These are phyloP conservation scores for Suillus ampliporus DNA, from an alignment of 768 basidiomycete genomes.

Conservation along the genomic window DNA sequence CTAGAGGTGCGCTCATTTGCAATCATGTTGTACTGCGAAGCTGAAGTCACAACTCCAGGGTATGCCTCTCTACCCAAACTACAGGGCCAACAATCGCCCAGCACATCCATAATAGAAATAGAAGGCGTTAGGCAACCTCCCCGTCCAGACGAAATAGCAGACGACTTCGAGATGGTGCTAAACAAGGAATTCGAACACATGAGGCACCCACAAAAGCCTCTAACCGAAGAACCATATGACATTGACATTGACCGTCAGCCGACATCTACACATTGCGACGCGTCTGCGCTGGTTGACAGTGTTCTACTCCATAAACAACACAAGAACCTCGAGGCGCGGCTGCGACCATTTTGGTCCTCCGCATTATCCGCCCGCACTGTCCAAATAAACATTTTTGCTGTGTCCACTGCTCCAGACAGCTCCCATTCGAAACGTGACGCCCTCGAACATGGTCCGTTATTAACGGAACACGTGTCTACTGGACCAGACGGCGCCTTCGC, in stretches of 20 bases:
- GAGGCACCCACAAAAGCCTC: conserved; percentile 17
- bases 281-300: conserved; percentile 11
- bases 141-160: conserved; percentile 61
- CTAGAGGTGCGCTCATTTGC: conserved; percentile 59
- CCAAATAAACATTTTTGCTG: conserved; percentile 63
- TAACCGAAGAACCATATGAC: conserved; percentile 9
- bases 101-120: conserved; percentile 30
- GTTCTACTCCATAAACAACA: conserved; percentile 60
- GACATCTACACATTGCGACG: conserved; percentile 24
- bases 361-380: conserved; percentile 68
- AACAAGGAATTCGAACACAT: conserved; percentile 51
- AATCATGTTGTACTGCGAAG: conserved; percentile 3
- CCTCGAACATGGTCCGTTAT: conserved; percentile 51
- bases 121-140: conserved; percentile 57
- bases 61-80: conserved; percentile 78
- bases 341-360: conserved; percentile 83
- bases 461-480: conserved; percentile 57
- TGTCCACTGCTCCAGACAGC: conserved; percentile 8
- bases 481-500: conserved; percentile 77
- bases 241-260: conserved; percentile 19
- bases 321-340: conserved; percentile 74
- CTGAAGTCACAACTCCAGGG: conserved; percentile 46
- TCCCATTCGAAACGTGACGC: conserved; percentile 33
- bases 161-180: conserved; percentile 62
- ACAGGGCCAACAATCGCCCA: conserved; percentile 26